phyloP scores from a whole-genome alignment of 1,139 yeast species.

The Meyerozyma guilliermondii region DNA sequence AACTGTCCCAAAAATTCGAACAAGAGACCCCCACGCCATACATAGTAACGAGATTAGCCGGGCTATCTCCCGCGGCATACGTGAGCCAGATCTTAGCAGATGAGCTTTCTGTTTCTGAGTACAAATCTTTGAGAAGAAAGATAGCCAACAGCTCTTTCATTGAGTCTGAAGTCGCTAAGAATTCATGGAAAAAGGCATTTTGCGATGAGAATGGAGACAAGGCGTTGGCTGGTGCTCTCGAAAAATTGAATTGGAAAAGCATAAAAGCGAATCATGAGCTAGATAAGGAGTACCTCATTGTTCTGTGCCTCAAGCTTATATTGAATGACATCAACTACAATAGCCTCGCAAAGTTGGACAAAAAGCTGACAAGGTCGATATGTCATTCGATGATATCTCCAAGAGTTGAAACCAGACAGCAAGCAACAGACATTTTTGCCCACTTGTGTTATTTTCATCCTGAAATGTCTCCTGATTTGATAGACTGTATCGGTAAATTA shows the following conservation, averaged over 20 bases:
- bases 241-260: conserved; percentile 15
- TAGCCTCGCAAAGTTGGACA: conserved; percentile 5
- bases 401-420: conserved; percentile 33
- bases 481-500: not conserved
- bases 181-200: conserved; percentile 10
- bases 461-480: conserved; percentile 1
- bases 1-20: conserved; percentile 4
- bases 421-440: conserved; percentile 41
- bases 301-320: conserved; percentile 34
- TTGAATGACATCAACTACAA: conserved; percentile 16
- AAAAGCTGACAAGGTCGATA: conserved; percentile 30
- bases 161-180: conserved; percentile 11
- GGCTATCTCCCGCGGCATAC: conserved; percentile 9
- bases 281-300: conserved; percentile 35
- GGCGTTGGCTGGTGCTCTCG: conserved; percentile 6
- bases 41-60: not conserved
- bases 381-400: conserved; percentile 38
- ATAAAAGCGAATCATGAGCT: conserved; percentile 35
- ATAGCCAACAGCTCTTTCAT: not conserved
- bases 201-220: conserved; percentile 12
- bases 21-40: not conserved
- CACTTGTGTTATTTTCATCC: conserved; percentile 23
- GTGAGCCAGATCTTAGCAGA: conserved; percentile 11
- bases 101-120: conserved; percentile 10
- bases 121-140: conserved; percentile 8